Percentiles rank a stretch among this genome's conserved stretches.
Conservation (phyloP, 1,284 basidiomycete genomes). For the Exobasidium rhododendri region DNA sequence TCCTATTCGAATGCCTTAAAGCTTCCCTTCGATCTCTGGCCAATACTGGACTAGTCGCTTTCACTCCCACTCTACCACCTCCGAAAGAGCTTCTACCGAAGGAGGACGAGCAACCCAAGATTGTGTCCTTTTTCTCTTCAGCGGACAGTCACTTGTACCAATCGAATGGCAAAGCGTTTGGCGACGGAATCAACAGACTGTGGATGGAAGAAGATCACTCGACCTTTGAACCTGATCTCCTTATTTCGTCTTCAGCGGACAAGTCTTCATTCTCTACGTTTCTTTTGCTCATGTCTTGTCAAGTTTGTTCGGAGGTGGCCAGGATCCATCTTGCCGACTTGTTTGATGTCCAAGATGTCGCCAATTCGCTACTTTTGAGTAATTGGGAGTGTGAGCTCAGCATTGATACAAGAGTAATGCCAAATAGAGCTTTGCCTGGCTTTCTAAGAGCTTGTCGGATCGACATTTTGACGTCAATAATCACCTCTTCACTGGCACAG, state of each 20-base stretch:
- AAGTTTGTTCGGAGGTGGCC: constrained; percentile 1
- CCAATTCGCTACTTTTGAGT: not conserved
- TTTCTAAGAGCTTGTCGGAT: not conserved
- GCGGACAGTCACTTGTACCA: not conserved
- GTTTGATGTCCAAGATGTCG: constrained; percentile 4
- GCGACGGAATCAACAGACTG: constrained; percentile 15
- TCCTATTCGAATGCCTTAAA: not conserved
- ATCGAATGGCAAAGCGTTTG: not conserved
- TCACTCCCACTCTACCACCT: not conserved
- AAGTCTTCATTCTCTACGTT: constrained; percentile 4
- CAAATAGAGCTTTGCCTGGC: not conserved
- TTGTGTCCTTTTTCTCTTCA: not conserved
- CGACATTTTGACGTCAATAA: not conserved
- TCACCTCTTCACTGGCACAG: not conserved
- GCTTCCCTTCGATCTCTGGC: not conserved
- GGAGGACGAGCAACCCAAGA: not conserved
- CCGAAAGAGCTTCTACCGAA: constrained; percentile 1
- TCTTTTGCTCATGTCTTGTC: constrained; percentile 3
- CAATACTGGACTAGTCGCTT: not conserved
- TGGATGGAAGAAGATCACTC: constrained; percentile 21
- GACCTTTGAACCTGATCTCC: constrained; percentile 4
- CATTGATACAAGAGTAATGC: not conserved
- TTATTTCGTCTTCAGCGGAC: not conserved
- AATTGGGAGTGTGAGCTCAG: constrained; percentile 17
- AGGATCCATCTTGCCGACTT: not conserved